Conservation (phyloP, 306 rosid species). For the Quercus variabilis region DNA sequence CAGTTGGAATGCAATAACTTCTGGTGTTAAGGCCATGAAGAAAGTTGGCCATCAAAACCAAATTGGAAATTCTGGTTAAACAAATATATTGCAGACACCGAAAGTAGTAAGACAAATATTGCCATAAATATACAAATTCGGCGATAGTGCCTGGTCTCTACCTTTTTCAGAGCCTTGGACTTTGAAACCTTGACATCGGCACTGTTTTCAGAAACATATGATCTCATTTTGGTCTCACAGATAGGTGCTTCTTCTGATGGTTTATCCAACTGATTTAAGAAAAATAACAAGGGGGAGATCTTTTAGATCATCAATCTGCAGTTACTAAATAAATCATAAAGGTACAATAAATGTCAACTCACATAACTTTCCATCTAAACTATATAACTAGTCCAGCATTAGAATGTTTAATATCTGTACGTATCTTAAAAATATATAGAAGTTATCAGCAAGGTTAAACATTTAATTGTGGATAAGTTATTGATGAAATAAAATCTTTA, state of each 20-base stretch:
- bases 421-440: not conserved
- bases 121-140: constrained; percentile 30
- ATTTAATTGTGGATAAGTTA: not conserved
- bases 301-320: constrained; percentile 9
- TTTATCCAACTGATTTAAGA: constrained; percentile 52
- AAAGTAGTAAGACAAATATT: constrained; percentile 35
- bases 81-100: constrained; percentile 30
- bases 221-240: constrained; percentile 16
- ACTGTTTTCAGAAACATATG: constrained; percentile 27
- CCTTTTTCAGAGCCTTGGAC: not conserved
- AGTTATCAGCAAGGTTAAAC: not conserved
- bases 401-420: not conserved
- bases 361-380: not conserved
- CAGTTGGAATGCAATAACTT: not conserved
- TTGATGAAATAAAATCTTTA: not conserved
- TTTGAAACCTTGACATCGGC: constrained; percentile 7
- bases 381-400: not conserved
- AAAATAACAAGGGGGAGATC: constrained; percentile 1
- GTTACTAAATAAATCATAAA: not conserved
- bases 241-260: constrained; percentile 31
- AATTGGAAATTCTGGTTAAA: constrained; percentile 33
- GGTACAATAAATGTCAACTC: not conserved
- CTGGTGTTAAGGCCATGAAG: not conserved
- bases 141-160: constrained; percentile 26
- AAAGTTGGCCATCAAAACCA: constrained; percentile 27